Conservation (phyloP, 176 grass and related monocot species). For the Aegilops longissima region DNA sequence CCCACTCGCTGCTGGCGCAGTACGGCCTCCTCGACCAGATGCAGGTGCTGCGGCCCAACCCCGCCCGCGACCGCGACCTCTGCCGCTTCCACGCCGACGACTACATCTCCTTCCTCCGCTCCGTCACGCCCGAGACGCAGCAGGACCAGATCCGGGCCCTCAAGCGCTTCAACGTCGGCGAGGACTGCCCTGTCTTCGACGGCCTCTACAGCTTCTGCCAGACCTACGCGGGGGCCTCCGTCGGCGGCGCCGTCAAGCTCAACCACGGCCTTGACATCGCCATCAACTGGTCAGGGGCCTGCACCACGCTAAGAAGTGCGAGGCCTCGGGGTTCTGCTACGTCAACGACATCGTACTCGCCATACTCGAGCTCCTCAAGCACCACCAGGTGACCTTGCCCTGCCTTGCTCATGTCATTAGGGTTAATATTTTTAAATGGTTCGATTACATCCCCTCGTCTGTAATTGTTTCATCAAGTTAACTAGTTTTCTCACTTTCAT, state of each 20-base stretch:
- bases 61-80: conserved; percentile 64
- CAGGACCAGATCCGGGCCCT: conserved; percentile 59
- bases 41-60: conserved; percentile 65
- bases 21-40: conserved; percentile 77
- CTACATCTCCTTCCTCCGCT: conserved; percentile 78
- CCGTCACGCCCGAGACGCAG: conserved; percentile 83
- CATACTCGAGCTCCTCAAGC: conserved; percentile 80
- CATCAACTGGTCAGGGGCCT: conserved; percentile 85
- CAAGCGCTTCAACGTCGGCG: conserved; percentile 82
- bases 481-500: neutral
- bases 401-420: neutral
- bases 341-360: conserved; percentile 90
- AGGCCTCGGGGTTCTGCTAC: conserved; percentile 91
- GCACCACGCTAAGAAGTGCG: conserved; percentile 83
- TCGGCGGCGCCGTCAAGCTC: conserved; percentile 70
- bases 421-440: neutral
- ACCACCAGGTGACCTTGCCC: conserved; percentile 47
- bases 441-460: neutral
- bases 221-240: conserved; percentile 79
- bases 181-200: conserved; percentile 91
- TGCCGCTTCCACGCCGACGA: conserved; percentile 94
- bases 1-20: conserved; percentile 65
- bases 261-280: conserved; percentile 88
- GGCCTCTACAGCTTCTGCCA: conserved; percentile 84
- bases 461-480: neutral